phyloP scores from a whole-genome alignment of 805 yeast genomes.

The Starmera caribaea region DNA sequence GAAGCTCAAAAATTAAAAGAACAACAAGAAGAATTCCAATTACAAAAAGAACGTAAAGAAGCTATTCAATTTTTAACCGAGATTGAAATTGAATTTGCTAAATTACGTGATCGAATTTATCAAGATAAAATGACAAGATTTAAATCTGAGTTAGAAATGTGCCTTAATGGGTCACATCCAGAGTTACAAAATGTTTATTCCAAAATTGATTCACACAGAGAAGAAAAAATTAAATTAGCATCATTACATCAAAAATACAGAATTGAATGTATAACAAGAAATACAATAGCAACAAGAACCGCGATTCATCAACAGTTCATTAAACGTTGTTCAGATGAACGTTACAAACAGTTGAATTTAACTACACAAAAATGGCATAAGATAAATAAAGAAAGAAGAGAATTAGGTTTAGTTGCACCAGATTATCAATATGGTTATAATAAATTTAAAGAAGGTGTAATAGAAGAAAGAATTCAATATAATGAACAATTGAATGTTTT shows the following conservation, averaged over 20 bases:
- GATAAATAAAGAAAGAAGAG: slow-evolving; percentile 79
- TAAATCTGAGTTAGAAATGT: slow-evolving; percentile 78
- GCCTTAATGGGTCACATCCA: slow-evolving; percentile 86
- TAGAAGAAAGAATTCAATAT: slow-evolving; percentile 56
- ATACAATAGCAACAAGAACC: slow-evolving; percentile 71
- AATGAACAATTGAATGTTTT: slow-evolving; percentile 64
- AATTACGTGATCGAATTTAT: slow-evolving; percentile 72
- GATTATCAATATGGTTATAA: slow-evolving; percentile 33
- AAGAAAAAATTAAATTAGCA: slow-evolving; percentile 50
- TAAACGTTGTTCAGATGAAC: slow-evolving; percentile 57
- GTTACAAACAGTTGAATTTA: slow-evolving; percentile 51
- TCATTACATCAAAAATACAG: slow-evolving; percentile 49
- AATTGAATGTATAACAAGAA: slow-evolving; percentile 66
- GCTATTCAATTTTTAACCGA: slow-evolving; percentile 68
- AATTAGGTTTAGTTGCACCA: slow-evolving; percentile 56
- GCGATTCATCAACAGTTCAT: slow-evolving; percentile 76
- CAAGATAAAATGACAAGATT: slow-evolving; percentile 71
- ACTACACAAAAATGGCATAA: slow-evolving; percentile 89
- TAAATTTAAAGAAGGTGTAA: slow-evolving; percentile 34
- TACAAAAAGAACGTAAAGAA: slow-evolving; percentile 38
- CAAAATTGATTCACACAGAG: slow-evolving; percentile 64
- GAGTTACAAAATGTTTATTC: slow-evolving; percentile 66
- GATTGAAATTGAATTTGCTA: slow-evolving; percentile 82
- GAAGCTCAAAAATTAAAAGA: slow-evolving; percentile 12
- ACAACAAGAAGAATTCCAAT: slow-evolving; percentile 13